Base-by-base conservation (phyloP, 441 rosid genomes). In the Capsella rubella region DNA sequence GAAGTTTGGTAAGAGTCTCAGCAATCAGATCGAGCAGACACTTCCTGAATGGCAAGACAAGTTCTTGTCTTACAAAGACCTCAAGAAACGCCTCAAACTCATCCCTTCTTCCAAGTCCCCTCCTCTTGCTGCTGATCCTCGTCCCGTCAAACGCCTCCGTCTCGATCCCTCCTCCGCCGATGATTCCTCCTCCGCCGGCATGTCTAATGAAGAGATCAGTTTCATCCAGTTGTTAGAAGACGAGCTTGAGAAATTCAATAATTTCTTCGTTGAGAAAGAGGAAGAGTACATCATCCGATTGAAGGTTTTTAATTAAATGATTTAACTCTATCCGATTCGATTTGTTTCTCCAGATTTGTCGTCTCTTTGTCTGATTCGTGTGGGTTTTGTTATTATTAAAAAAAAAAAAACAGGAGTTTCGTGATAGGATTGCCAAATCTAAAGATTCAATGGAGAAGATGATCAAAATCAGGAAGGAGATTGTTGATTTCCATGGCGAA, bases 1-100 rank as follows among this genome's bases (percentile, higher is more conserved):
- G 99, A 95, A 92, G 80, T 95, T 95, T 37, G 95, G 99, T 11
- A 95, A 95, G 87, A 90, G 95, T 81, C 87, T 92, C 0, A 86
- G 92, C 85, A 90, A 84, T 59, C 97, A 89, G 87, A 90, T 92
- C 73, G 96, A 90, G 61, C 90, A 90, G 69, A 88, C 96, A 21
- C 78, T 86, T 9, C 97, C 96, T 13, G 94, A 90, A 81, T 92
- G 97, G 97, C 79, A 87, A 5, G 94, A 92, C 84, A 92, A 92
- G 80, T 92, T 92, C 52, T 86, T 90, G 40, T 90, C 97, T 40
- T 91, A 91, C 86, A 92, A 92, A 71, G 92, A 86, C 2, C 89
- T 92, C 57, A 92, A 92, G 83, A 85, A 94, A 84, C 70, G 76
- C 29, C 78, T 94, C 80, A 94, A 94, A 82, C 90, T 88, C 49